Percentiles rank a stretch among this genome's conserved stretches.
Evolutionary conservation across 257 asterid species (phyloP).

Genomic region (Verbascum thapsus): DNA sequence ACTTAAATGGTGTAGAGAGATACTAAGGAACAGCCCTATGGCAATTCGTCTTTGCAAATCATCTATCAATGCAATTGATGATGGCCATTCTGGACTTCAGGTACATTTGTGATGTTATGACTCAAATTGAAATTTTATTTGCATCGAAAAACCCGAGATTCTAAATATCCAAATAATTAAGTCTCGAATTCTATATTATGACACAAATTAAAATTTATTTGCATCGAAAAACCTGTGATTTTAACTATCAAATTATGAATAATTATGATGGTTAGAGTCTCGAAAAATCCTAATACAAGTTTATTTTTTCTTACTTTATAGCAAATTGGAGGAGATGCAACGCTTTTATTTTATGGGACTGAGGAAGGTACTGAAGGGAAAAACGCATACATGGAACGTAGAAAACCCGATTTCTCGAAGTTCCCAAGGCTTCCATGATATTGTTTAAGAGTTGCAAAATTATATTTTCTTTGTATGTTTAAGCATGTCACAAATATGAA

Average conservation of each 20-base stretch:
- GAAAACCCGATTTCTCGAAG: slow-evolving; percentile 83
- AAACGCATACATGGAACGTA: slow-evolving; percentile 61
- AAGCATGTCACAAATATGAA: slow-evolving; percentile 17
- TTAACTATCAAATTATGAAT: too few species aligned
- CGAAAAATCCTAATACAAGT: too few species aligned
- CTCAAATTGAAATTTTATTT: too few species aligned
- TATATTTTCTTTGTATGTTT: background rate
- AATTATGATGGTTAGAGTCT: too few species aligned
- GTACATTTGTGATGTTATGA: too few species aligned
- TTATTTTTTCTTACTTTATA: slow-evolving; percentile 23
- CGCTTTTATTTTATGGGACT: slow-evolving; percentile 85
- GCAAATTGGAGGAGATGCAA: slow-evolving; percentile 93
- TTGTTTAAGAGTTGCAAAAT: background rate
- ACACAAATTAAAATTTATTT: too few species aligned
- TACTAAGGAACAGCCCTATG: slow-evolving; percentile 86
- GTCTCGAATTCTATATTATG: too few species aligned
- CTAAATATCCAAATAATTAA: too few species aligned
- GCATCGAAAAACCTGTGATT: too few species aligned
- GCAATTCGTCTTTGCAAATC: slow-evolving; percentile 84
- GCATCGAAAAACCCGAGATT: too few species aligned
- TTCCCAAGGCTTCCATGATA: slow-evolving; percentile 74
- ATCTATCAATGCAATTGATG: slow-evolving; percentile 90
- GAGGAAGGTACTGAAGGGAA: slow-evolving; percentile 95
- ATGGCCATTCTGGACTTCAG: slow-evolving; percentile 98
- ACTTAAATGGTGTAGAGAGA: slow-evolving; percentile 89